Percentiles rank a stretch among this genome's conserved stretches.
These are phyloP conservation scores for Coemansia sp. DNA, from an alignment of 192 early-diverging fungal genomes.

Conservation along the genomic window DNA sequence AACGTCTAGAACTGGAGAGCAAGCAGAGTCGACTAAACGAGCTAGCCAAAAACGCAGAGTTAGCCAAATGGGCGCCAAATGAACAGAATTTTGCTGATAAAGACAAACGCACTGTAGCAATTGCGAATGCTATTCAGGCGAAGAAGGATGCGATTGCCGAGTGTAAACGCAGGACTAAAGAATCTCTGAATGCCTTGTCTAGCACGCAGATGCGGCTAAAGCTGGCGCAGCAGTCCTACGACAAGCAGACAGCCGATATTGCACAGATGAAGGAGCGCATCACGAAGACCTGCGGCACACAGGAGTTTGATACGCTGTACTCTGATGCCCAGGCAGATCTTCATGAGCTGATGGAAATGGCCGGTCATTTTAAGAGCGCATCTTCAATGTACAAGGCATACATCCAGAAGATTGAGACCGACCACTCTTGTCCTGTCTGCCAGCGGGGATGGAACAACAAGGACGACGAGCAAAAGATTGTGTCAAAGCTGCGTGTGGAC, in stretches of 20 bases:
- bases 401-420: slow-evolving; percentile 62
- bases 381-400: slow-evolving; percentile 67
- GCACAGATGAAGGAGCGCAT: slow-evolving; percentile 19
- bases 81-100: slow-evolving; percentile 15
- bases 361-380: slow-evolving; percentile 55
- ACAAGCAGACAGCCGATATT: slow-evolving; percentile 32
- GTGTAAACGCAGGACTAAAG: slow-evolving; percentile 11
- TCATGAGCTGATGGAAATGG: slow-evolving; percentile 53
- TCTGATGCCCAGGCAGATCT: slow-evolving; percentile 45
- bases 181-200: slow-evolving; percentile 12
- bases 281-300: slow-evolving; percentile 17
- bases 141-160: slow-evolving; percentile 32
- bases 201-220: slow-evolving; percentile 37
- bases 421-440: slow-evolving; percentile 82
- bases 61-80: slow-evolving; percentile 13
- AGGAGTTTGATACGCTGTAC: slow-evolving; percentile 27
- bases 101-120: slow-evolving; percentile 22
- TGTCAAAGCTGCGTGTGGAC: slow-evolving; percentile 46
- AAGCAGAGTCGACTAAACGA: slow-evolving; percentile 9
- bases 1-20: slow-evolving; percentile 56
- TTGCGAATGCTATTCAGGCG: slow-evolving; percentile 17
- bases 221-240: slow-evolving; percentile 32
- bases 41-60: slow-evolving; percentile 11
- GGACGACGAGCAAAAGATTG: slow-evolving; percentile 44
- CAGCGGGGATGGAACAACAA: slow-evolving; percentile 66